Evolutionary conservation across 495 filamentous ascomycete species (phyloP), one percentile per base, ranked within the genome.

Genomic region (Bacidia rubella): DNA sequence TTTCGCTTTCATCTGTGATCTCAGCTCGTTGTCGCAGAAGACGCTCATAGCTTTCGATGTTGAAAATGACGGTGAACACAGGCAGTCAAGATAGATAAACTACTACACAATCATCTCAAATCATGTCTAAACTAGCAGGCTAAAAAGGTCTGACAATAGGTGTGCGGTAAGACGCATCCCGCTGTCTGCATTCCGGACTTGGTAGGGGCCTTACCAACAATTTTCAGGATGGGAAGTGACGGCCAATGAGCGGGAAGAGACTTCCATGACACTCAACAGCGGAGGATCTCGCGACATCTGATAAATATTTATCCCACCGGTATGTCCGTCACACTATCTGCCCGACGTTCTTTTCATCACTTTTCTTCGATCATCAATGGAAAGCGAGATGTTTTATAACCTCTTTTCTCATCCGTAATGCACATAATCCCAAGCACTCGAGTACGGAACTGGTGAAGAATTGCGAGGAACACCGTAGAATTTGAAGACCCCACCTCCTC

Each of bases 191-290:
- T 44, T 44, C 41, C 41, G 47, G 5, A 44, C 20, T 44, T 17
- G 7, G 47, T n/a, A 38, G 24, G 15, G 25, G 19, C 15, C 17
- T 17, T 17, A 20, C 41, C 17, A 44, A 44, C 41, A 22, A 9
- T 44, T 44, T 22, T 43, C 51, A 56, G 51, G 12, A 59, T 7
- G 56, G 48, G 38, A 54, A 29, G 66, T 65, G 25, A 53, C 70
- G 51, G 63, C 69, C 44, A 65, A 57, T 48, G 71, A 74, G 66
- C 68, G 70, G 54, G 55, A 71, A 47, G 65, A 66, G 40, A 58
- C 50, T 44, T 44, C 41, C 41, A 44, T 9, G 17, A n/a, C 41
- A 44, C 20, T 44, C 41, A 9, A n/a, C n/a, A 9, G 32, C 32
- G 32, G n/a, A 39, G 10, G 32, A 22, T 22, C 5, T 5, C 5